These are phyloP conservation scores for Acacia concinna DNA, from an alignment of 331 rosid species.

Conservation along the genomic window DNA sequence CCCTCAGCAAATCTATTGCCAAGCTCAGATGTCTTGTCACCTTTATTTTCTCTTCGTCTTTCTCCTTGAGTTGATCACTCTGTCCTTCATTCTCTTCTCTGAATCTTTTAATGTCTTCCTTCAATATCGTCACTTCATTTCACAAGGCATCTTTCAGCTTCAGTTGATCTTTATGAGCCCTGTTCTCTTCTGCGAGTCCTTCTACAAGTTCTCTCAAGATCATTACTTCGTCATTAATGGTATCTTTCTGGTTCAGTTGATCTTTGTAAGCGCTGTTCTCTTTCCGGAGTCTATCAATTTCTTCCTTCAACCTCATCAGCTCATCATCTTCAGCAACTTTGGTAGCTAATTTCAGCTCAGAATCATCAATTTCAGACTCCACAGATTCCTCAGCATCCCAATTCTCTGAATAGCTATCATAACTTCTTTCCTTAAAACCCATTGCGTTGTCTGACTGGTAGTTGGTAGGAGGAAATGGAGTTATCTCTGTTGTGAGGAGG, in stretches of 20 bases:
- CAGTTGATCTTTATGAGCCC: constrained; percentile 37
- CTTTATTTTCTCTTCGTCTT: constrained; percentile 63
- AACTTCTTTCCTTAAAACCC: constrained; percentile 40
- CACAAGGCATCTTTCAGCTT: constrained; percentile 45
- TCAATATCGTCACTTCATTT: constrained; percentile 44
- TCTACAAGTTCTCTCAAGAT: constrained; percentile 52
- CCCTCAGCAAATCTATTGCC: constrained; percentile 53
- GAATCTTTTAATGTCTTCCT: constrained; percentile 49
- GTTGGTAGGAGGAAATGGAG: constrained; percentile 66
- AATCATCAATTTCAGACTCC: constrained; percentile 88
- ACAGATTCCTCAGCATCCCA: constrained; percentile 50
- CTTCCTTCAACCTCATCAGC: neutral
- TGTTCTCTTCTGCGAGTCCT: constrained; percentile 50
- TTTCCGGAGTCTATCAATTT: neutral
- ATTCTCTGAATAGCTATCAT: constrained; percentile 57
- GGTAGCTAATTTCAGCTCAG: constrained; percentile 51
- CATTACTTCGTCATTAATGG: constrained; percentile 35
- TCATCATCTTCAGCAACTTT: constrained; percentile 21
- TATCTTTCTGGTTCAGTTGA: neutral
- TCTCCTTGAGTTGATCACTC: constrained; percentile 45
- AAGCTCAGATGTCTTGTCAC: constrained; percentile 54
- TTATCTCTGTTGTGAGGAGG: constrained; percentile 41
- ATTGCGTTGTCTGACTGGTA: constrained; percentile 39
- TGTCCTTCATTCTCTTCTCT: constrained; percentile 44
- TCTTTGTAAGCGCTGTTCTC: neutral